Conservation (phyloP, 2,329 filamentous ascomycete species). For the Tolypocladium amazonense region DNA sequence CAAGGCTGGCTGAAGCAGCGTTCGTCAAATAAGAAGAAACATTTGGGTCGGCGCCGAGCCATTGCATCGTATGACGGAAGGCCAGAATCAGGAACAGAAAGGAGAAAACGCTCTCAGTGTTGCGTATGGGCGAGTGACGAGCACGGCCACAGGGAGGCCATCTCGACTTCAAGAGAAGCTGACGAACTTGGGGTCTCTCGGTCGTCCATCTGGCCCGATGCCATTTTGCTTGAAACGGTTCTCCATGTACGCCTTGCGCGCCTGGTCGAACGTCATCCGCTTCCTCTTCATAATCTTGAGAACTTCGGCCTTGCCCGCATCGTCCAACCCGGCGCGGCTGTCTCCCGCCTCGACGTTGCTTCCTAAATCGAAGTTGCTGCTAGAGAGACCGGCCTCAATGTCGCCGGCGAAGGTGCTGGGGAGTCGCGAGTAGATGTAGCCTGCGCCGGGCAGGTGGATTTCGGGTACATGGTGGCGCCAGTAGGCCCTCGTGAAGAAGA, state of each 20-base stretch:
- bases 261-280: conserved; percentile 81
- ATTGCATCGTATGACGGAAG: background rate
- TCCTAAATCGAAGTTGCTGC: conserved; percentile 70
- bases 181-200: conserved; percentile 89
- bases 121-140: background rate
- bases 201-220: conserved; percentile 79
- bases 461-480: conserved; percentile 66
- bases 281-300: conserved; percentile 83
- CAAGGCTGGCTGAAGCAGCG: background rate
- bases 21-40: background rate
- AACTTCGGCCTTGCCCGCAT: conserved; percentile 69
- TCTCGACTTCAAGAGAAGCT: conserved; percentile 49
- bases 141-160: background rate
- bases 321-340: conserved; percentile 69
- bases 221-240: conserved; percentile 76
- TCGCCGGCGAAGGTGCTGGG: conserved; percentile 71
- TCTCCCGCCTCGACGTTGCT: conserved; percentile 76
- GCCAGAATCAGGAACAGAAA: background rate
- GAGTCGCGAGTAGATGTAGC: conserved; percentile 67
- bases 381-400: conserved; percentile 78
- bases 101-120: background rate
- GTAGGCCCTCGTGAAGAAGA: conserved; percentile 69
- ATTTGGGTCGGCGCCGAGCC: background rate
- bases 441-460: conserved; percentile 38
- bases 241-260: conserved; percentile 76